Conservation (phyloP, 495 filamentous ascomycete genomes). For the Xylaria palmicola region DNA sequence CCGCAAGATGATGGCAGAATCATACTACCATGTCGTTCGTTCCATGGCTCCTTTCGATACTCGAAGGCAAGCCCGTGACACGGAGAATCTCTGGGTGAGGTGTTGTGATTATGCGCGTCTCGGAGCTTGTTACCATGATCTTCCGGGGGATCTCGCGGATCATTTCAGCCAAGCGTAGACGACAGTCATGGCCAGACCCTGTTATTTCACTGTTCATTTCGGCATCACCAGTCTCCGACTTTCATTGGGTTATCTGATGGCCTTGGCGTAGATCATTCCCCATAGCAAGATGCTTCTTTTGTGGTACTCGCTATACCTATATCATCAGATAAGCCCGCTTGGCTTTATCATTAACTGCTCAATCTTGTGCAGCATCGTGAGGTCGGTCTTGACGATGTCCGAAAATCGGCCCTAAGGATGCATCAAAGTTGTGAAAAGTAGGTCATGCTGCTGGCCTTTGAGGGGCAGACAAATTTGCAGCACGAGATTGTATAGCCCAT, state of each 20-base stretch:
- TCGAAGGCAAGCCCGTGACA: background rate
- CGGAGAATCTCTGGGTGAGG: background rate
- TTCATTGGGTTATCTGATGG: background rate
- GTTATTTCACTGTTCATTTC: background rate
- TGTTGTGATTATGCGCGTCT: background rate
- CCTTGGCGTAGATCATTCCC: background rate
- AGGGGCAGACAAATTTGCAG: background rate
- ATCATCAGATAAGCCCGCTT: no score
- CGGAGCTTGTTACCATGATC: background rate
- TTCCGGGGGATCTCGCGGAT: no score
- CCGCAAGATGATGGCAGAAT: background rate
- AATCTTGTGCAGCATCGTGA: background rate
- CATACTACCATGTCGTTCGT: no score
- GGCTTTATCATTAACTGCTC: no score
- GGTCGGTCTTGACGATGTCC: no score
- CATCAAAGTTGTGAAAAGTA: background rate
- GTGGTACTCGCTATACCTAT: no score
- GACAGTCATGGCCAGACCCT: no score
- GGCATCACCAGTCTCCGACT: no score
- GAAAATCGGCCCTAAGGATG: background rate
- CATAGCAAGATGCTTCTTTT: background rate
- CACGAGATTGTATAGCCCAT: background rate
- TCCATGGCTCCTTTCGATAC: background rate
- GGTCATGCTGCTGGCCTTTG: background rate
- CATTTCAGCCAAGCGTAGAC: no score